Evolutionary conservation across 371 early-diverging fungal species (phyloP).

Genomic region (Choanephora cucurbitarum): DNA sequence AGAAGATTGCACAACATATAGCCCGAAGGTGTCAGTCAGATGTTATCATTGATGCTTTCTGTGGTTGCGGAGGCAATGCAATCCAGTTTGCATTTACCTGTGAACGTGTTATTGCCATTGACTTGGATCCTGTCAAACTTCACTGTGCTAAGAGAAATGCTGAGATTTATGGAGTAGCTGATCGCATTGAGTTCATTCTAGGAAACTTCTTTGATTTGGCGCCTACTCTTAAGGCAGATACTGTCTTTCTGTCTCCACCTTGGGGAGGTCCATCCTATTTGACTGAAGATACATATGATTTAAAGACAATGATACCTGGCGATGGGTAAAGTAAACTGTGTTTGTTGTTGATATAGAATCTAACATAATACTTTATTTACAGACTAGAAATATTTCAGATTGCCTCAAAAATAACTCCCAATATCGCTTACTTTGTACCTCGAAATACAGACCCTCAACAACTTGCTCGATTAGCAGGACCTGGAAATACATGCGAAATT

Average conservation of each 20-base stretch:
- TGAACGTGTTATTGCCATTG: constrained; percentile 91
- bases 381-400: constrained; percentile 63
- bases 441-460: constrained; percentile 72
- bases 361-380: too few relatives aligned
- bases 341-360: not conserved
- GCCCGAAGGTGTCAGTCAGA: constrained; percentile 73
- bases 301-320: constrained; percentile 73
- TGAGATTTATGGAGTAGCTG: constrained; percentile 84
- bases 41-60: constrained; percentile 89
- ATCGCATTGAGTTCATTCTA: constrained; percentile 89
- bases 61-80: constrained; percentile 95
- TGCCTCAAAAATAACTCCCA: constrained; percentile 67
- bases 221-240: constrained; percentile 75
- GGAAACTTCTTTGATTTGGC: constrained; percentile 82
- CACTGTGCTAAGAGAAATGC: constrained; percentile 89
- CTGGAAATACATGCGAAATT: constrained; percentile 64
- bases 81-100: constrained; percentile 93
- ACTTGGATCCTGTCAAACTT: constrained; percentile 81
- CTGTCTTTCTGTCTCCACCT: constrained; percentile 91
- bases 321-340: constrained; percentile 62
- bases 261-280: constrained; percentile 83
- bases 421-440: constrained; percentile 87
- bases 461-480: constrained; percentile 52
- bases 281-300: constrained; percentile 55
- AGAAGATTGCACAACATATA: constrained; percentile 83